A percentile compares a stretch with the other conserved stretches of the same genome.
Evolutionary conservation across 331 rosid species (phyloP).

Genomic region (Malus hybrid): DNA sequence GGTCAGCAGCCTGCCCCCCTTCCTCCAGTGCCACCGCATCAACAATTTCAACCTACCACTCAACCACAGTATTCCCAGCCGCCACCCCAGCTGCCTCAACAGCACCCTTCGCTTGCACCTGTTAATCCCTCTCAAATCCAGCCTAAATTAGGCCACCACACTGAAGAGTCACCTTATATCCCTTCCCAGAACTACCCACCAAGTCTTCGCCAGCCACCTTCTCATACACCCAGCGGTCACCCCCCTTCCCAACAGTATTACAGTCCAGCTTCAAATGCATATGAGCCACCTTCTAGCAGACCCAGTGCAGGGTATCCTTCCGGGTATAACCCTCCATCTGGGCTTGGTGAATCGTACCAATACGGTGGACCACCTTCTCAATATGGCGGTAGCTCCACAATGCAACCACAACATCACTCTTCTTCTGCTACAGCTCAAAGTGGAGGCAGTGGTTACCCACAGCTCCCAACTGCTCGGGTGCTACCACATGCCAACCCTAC

Average conservation of each 20-base stretch:
- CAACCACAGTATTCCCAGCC: slow-evolving; percentile 61
- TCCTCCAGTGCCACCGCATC: slow-evolving; percentile 52
- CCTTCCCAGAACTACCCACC: slow-evolving; percentile 72
- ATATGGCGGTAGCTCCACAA: slow-evolving; percentile 37
- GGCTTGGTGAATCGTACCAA: slow-evolving; percentile 49
- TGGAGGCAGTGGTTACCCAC: slow-evolving; percentile 76
- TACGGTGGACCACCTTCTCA: slow-evolving; percentile 55
- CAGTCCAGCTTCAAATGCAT: slow-evolving; percentile 38
- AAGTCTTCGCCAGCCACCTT: slow-evolving; percentile 48
- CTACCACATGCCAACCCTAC: slow-evolving; percentile 73
- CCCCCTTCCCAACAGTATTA: slow-evolving; percentile 62
- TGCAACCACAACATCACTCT: slow-evolving; percentile 44
- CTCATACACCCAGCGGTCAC: slow-evolving; percentile 57
- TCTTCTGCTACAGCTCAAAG: slow-evolving; percentile 35
- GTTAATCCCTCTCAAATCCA: slow-evolving; percentile 47
- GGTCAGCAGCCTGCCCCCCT: slow-evolving; percentile 53
- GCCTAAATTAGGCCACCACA: slow-evolving; percentile 55
- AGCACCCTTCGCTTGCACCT: slow-evolving; percentile 43
- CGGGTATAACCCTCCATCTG: slow-evolving; percentile 55
- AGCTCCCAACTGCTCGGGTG: slow-evolving; percentile 66
- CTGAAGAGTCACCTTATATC: slow-evolving; percentile 60
- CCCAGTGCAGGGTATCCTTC: slow-evolving; percentile 53
- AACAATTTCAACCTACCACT: slow-evolving; percentile 52
- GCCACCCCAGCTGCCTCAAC: slow-evolving; percentile 50
- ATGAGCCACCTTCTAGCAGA: slow-evolving; percentile 58